Evolutionary conservation across 164 flowering plant species (phyloP).

Genomic region (Dillenia suffruticosa): DNA sequence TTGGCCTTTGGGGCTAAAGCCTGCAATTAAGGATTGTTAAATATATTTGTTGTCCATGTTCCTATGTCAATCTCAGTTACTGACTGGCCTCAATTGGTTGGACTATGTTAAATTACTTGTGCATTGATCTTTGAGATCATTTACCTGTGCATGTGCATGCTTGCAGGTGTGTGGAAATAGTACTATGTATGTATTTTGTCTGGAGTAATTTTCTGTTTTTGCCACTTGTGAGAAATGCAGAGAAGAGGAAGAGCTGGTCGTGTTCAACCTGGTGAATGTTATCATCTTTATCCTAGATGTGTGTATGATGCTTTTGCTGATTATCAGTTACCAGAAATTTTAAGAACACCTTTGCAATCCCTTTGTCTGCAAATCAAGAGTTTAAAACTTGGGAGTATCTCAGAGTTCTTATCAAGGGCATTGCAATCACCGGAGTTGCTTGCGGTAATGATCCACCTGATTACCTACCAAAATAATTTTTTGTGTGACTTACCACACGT

Average conservation of each 20-base stretch:
- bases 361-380: slow-evolving; percentile 94
- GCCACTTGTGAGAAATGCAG: slow-evolving; percentile 24
- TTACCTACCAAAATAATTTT: not conserved
- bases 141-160: no score
- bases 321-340: slow-evolving; percentile 88
- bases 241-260: slow-evolving; percentile 99
- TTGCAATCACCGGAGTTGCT: slow-evolving; percentile 83
- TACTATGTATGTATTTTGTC: no score
- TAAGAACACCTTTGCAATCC: slow-evolving; percentile 95
- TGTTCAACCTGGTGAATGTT: slow-evolving; percentile 95
- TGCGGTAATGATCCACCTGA: slow-evolving; percentile 43
- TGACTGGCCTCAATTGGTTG: no score
- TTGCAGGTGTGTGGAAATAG: no score
- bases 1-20: no score
- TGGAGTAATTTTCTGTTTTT: no score
- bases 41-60: no score
- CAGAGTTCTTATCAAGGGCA: slow-evolving; percentile 87
- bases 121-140: no score
- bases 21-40: no score
- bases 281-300: slow-evolving; percentile 90
- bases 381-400: slow-evolving; percentile 85
- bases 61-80: no score
- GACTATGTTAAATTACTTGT: no score
- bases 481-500: not conserved
- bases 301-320: slow-evolving; percentile 90